Conservation (phyloP, 2,329 filamentous ascomycete species). For the Waltergamsia citrina region DNA sequence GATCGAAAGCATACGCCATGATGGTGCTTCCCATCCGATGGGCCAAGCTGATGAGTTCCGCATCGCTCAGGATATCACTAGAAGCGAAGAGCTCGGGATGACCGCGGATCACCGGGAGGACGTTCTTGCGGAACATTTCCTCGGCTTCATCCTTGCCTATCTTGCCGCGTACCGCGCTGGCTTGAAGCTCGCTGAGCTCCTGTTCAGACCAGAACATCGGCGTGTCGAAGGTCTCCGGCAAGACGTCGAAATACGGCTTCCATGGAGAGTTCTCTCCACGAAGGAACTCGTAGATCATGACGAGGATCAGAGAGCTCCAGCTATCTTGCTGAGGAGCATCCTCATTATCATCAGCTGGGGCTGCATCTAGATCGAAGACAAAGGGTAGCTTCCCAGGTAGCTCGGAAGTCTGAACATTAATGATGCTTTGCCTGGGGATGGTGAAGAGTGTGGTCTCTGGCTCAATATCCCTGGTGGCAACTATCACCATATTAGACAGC, state of each 20-base stretch:
- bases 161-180: constrained; percentile 65
- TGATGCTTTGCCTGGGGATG: constrained; percentile 62
- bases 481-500: constrained; percentile 27
- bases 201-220: constrained; percentile 78
- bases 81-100: constrained; percentile 33
- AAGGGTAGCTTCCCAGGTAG: constrained; percentile 48
- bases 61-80: constrained; percentile 25
- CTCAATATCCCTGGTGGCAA: constrained; percentile 59
- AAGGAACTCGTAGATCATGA: constrained; percentile 69
- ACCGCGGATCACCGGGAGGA: constrained; percentile 40
- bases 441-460: constrained; percentile 73
- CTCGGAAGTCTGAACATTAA: constrained; percentile 64
- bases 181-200: constrained; percentile 66
- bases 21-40: constrained; percentile 82
- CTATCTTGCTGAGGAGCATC: constrained; percentile 33
- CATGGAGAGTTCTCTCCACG: constrained; percentile 54
- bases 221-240: constrained; percentile 67
- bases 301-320: constrained; percentile 57
- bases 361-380: constrained; percentile 33
- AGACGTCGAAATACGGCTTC: constrained; percentile 68
- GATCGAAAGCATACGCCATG: constrained; percentile 89
- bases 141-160: constrained; percentile 69
- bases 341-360: constrained; percentile 20
- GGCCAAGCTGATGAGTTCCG: constrained; percentile 41
- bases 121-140: constrained; percentile 48